Conservation (phyloP, 1,284 basidiomycete species). For the Ustilago loliicola region DNA sequence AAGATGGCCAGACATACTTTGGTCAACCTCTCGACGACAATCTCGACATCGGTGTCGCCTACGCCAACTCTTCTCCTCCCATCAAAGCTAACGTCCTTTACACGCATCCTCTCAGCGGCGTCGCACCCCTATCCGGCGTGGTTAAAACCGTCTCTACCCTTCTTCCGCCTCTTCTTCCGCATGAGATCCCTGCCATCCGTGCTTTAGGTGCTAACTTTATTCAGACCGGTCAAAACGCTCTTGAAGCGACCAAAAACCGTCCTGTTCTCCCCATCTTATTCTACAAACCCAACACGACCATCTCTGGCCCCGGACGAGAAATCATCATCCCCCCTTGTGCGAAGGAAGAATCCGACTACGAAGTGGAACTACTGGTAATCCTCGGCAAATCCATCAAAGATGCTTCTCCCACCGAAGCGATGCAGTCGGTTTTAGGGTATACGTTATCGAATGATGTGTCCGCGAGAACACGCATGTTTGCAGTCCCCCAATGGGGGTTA, state of each 20-base stretch:
- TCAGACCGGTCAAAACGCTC: conserved; percentile 39
- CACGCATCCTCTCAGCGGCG: conserved; percentile 26
- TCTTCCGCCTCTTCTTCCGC: conserved; percentile 39
- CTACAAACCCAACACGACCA: conserved; percentile 49
- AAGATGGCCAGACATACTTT: conserved; percentile 52
- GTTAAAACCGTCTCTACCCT: conserved; percentile 50
- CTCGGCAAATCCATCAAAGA: conserved; percentile 45
- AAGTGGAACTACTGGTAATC: conserved; percentile 60
- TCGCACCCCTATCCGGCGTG: conserved; percentile 22
- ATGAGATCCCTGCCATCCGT: conserved; percentile 34
- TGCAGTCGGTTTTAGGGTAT: conserved; percentile 50
- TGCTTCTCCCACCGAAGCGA: conserved; percentile 33
- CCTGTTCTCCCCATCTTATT: conserved; percentile 58
- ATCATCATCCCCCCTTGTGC: conserved; percentile 52
- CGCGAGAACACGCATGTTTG: conserved; percentile 57
- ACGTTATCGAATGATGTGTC: conserved; percentile 58
- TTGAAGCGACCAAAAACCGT: conserved; percentile 35
- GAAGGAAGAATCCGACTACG: conserved; percentile 53
- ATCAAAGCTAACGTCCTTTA: conserved; percentile 40
- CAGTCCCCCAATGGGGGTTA: conserved; percentile 57
- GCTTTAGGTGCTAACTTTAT: conserved; percentile 53
- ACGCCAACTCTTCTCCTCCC: conserved; percentile 12
- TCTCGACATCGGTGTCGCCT: conserved; percentile 52
- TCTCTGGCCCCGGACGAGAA: conserved; percentile 42
- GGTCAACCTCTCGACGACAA: conserved; percentile 52